These are phyloP conservation scores for Spinacia oleracea DNA, from an alignment of 179 eudicot species.

Conservation along the genomic window DNA sequence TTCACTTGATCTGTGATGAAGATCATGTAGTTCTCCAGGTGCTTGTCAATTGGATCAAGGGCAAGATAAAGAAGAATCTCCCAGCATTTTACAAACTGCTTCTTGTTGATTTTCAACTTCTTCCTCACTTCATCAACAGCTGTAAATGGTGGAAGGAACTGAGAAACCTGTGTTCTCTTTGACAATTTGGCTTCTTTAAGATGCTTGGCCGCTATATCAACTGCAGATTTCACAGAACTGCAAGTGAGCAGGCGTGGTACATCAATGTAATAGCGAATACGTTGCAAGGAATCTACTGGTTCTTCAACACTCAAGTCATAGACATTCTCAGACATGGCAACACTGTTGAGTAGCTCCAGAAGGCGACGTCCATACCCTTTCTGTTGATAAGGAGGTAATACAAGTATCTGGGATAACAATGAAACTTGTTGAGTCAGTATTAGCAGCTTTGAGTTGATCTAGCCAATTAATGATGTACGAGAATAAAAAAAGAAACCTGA, in stretches of 20 bases:
- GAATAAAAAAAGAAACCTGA: slow-evolving; percentile 56
- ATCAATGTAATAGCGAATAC: slow-evolving; percentile 67
- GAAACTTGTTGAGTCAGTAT: slow-evolving; percentile 4
- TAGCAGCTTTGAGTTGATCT: not conserved
- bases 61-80: slow-evolving; percentile 79
- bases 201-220: slow-evolving; percentile 40
- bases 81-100: slow-evolving; percentile 84
- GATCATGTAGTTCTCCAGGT: slow-evolving; percentile 63
- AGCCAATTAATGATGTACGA: not conserved
- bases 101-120: slow-evolving; percentile 75
- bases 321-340: slow-evolving; percentile 63
- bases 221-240: slow-evolving; percentile 48
- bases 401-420: slow-evolving; percentile 61
- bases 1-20: slow-evolving; percentile 61
- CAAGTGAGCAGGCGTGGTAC: slow-evolving; percentile 63
- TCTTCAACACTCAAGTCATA: slow-evolving; percentile 89
- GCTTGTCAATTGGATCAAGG: slow-evolving; percentile 60
- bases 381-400: slow-evolving; percentile 81
- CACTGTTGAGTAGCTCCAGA: slow-evolving; percentile 56
- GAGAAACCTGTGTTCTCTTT: slow-evolving; percentile 53
- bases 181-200: slow-evolving; percentile 76
- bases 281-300: slow-evolving; percentile 87
- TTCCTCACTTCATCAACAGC: slow-evolving; percentile 65
- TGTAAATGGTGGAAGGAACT: slow-evolving; percentile 55
- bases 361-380: slow-evolving; percentile 75